Base-by-base conservation (phyloP, 2,329 filamentous ascomycete genomes). In the Cladosporium velox region DNA sequence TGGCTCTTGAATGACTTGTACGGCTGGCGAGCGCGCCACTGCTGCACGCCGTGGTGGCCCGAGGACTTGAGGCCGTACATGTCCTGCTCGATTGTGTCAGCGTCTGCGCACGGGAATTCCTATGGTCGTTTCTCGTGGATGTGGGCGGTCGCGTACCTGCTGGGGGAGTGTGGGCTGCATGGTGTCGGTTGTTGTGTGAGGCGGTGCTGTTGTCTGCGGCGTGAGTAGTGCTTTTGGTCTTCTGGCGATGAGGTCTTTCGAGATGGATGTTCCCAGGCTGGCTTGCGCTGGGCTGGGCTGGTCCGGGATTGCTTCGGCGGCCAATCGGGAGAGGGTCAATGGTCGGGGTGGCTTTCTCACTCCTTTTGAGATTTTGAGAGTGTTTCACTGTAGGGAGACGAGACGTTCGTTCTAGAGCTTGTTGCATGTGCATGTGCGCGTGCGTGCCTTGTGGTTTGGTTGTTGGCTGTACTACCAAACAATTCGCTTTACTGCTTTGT, bases 1-100 rank as follows among this genome's bases (percentile, higher is more conserved):
- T 82, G 83, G 75, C 84, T 86, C 77, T 81, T 77, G 78, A 85
- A 87, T 68, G 82, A 80, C 74, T 82, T 77, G 77, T 82, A 82
- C 38, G 73, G 72, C 64, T 74, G 75, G 26, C 79, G 75, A 68
- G 71, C 69, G 35, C 73, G 64, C 75, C 73, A 77, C 44, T 76
- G 76, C 68, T 75, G 72, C 54, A 76, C 67, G 61, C 73, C 75
- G 59, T 68, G 63, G 58, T 67, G 65, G 65, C 70, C 71, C 30
- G 70, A 69, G 54, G 65, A 67, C 49, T 68, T 63, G 62, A 69
- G 68, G 62, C 72, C 72, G 68, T 70, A 73, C n/a, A 67, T 52
- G 64, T 69, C 69, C 71, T 72, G 35, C 15, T 41, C 49, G 24
- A 38, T 15, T 24, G 47, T 28, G 54, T 65, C 30, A 63, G 52